Base-by-base conservation (phyloP, 1,284 basidiomycete species). In the Papiliotrema nemorosa region DNA sequence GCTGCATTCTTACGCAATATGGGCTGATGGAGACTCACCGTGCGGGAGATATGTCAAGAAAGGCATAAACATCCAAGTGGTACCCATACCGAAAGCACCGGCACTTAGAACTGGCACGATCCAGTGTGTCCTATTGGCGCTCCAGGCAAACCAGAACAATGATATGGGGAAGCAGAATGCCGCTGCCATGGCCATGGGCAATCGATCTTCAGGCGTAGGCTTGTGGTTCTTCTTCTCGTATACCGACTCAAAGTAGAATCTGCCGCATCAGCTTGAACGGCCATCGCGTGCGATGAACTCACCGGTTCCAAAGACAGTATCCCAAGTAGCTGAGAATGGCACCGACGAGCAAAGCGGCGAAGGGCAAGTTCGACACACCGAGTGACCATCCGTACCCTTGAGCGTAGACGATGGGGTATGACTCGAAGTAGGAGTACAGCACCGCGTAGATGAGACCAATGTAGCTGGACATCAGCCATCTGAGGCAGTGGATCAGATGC, bases 111-210 rank as follows among this genome's bases (percentile, higher is more conserved):
- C 56, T 14, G 68, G 66, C 9, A 51, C 55, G 34, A 69, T 62
- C 69, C 69, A 71, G 38, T 60, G 60, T 6, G 61, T 63, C 21
- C 63, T 25, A 25, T 62, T 61, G 7, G 62, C 53, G 2, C 60
- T 54, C 69, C 69, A 70, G 2, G 60, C 67, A 47, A 70, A 69
- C 61, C 59, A 62, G 49, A 70, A 66, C 7, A 69, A 53, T 35
- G 65, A 69, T 39, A 66, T 58, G 5, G 67, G 65, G 35, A 61
- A 62, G 40, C 61, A 59, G 47, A 66, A 58, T 2, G 60, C 61
- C 6, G 58, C 64, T 7, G 53, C 42, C 42, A 61, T 54, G 3
- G 66, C 53, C 44, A 60, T 55, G 1, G 58, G 60, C 6, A 70
- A 39, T 24, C 66, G 55, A 5, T 51, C 40, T 46, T 70, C 68